Percentiles rank a stretch among this genome's conserved stretches.
Conservation (phyloP, 1,284 basidiomycete species). For the Puccinia triticina region DNA sequence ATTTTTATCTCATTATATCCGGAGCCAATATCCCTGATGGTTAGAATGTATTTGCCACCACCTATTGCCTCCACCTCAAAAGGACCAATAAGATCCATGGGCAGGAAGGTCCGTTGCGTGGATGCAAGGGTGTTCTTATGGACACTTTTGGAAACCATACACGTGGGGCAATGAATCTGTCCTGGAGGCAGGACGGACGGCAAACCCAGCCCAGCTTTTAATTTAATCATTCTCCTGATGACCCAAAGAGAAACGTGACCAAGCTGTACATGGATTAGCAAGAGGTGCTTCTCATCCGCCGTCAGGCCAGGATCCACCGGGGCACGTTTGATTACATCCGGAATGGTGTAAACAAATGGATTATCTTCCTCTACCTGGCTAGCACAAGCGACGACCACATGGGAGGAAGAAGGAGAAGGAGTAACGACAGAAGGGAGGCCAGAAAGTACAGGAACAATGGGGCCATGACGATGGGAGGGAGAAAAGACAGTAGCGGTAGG, state of each 20-base stretch:
- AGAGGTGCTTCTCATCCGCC: background rate
- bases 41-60: constrained; percentile 11
- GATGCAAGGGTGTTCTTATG: background rate
- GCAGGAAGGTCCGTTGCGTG: background rate
- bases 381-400: background rate
- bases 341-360: background rate
- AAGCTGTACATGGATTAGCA: background rate
- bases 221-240: background rate
- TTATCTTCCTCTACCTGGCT: background rate
- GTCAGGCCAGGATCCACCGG: background rate
- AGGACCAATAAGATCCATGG: background rate
- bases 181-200: background rate
- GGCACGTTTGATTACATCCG: background rate
- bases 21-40: background rate
- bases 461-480: too few relatives aligned
- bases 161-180: background rate
- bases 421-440: background rate
- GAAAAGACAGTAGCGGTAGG: too few relatives aligned
- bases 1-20: constrained; percentile 1
- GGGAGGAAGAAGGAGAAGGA: background rate
- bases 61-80: constrained; percentile 12
- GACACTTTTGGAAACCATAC: background rate
- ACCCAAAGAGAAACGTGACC: background rate
- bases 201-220: background rate
- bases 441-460: background rate